Percentiles rank a stretch among this genome's conserved stretches.
Conservation (phyloP, 2,329 filamentous ascomycete species). For the Hypoxylon sp. region DNA sequence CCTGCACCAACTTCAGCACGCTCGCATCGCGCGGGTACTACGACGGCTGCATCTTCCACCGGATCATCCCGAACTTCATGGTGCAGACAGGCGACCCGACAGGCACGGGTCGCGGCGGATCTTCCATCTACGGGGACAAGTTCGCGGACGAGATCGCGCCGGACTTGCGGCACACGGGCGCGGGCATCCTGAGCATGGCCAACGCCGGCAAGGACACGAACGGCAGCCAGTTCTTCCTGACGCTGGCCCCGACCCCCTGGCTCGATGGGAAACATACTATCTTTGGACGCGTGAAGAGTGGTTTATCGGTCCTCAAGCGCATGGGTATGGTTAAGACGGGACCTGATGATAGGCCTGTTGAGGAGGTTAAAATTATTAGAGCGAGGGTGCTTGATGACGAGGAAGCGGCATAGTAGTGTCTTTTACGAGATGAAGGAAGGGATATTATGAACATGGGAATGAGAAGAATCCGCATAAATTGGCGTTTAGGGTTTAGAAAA, state of each 20-base stretch:
- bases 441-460: not conserved
- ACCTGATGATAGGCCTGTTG: slow-evolving; percentile 82
- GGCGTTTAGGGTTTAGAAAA: slow-evolving; percentile 44
- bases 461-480: slow-evolving; percentile 33
- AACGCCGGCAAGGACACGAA: slow-evolving; percentile 95
- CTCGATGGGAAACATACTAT: slow-evolving; percentile 97
- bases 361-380: slow-evolving; percentile 84
- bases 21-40: slow-evolving; percentile 90
- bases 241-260: slow-evolving; percentile 94
- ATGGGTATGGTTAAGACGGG: slow-evolving; percentile 92
- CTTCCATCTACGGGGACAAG: slow-evolving; percentile 91
- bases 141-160: slow-evolving; percentile 92
- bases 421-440: not conserved
- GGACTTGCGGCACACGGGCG: slow-evolving; percentile 89
- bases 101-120: slow-evolving; percentile 90
- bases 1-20: slow-evolving; percentile 88
- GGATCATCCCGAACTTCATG: slow-evolving; percentile 97
- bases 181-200: slow-evolving; percentile 95
- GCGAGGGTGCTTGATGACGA: slow-evolving; percentile 78
- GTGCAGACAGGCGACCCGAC: slow-evolving; percentile 95
- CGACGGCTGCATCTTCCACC: slow-evolving; percentile 88
- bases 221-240: slow-evolving; percentile 96
- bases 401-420: slow-evolving; percentile 7
- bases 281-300: slow-evolving; percentile 89
- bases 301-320: slow-evolving; percentile 85